Percentiles rank a stretch among this genome's conserved stretches.
Evolutionary conservation across 2,329 filamentous ascomycete species (phyloP).

Genomic region (Aspergillus unguis): DNA sequence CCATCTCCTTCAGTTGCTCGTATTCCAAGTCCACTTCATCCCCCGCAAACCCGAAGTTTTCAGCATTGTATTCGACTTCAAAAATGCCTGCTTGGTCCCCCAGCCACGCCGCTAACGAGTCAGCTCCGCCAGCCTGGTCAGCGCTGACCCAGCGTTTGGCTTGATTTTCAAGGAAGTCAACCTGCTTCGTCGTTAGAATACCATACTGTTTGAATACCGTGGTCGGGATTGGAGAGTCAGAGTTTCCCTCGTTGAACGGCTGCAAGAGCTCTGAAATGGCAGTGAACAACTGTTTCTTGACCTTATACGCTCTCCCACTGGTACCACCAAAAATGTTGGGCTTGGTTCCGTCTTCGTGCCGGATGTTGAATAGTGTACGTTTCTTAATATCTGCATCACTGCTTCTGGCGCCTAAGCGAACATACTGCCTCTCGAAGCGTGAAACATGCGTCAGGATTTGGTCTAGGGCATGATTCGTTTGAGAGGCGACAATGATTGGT

Average conservation of each 20-base stretch:
- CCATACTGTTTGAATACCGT: conserved; percentile 52
- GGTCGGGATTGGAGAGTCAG: conserved; percentile 50
- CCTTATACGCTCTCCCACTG: conserved; percentile 37
- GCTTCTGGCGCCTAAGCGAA: conserved; percentile 67
- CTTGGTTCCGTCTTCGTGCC: conserved; percentile 30
- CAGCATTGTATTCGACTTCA: conserved; percentile 42
- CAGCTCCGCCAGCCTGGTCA: conserved; percentile 24
- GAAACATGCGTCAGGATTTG: conserved; percentile 68
- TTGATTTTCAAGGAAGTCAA: conserved; percentile 56
- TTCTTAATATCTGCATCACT: conserved; percentile 63
- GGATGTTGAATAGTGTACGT: conserved; percentile 64
- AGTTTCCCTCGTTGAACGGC: conserved; percentile 38
- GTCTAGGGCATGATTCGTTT: conserved; percentile 88
- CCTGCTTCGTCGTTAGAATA: conserved; percentile 62
- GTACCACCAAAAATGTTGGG: conserved; percentile 41
- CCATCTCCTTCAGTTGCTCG: conserved; percentile 59
- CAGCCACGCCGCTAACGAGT: conserved; percentile 56
- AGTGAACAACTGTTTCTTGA: conserved; percentile 44
- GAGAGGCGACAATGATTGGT: conserved; percentile 75
- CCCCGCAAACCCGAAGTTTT: conserved; percentile 53
- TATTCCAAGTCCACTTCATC: conserved; percentile 61
- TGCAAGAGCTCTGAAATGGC: conserved; percentile 42
- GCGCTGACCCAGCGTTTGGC: conserved; percentile 44
- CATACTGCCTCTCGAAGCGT: conserved; percentile 59
- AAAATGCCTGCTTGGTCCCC: conserved; percentile 50